phyloP scores from a whole-genome alignment of 176 grass and related monocot species.

The Thinopyrum elongatum region DNA sequence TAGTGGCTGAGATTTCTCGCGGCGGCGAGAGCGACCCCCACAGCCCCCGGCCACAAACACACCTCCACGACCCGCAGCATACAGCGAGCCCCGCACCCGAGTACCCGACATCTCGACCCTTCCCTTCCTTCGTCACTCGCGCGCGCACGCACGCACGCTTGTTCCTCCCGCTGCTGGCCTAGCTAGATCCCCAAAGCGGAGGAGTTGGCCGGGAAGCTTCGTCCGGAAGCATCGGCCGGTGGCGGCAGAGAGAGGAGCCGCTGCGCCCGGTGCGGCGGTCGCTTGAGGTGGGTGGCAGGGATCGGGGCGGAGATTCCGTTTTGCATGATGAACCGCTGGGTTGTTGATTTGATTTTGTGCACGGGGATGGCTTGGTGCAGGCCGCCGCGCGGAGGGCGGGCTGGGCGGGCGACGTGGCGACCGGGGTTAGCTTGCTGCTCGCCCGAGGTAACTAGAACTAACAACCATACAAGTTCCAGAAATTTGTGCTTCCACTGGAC shows the following conservation, averaged over 20 bases:
- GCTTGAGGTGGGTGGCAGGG: conserved; percentile 43
- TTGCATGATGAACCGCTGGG: background rate
- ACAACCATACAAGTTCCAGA: background rate
- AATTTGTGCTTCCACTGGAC: conserved; percentile 4
- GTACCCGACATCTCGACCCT: background rate
- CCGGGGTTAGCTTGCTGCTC: conserved; percentile 3
- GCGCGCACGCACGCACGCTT: background rate
- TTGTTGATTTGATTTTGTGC: conserved; percentile 4
- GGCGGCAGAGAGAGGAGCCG: conserved; percentile 4
- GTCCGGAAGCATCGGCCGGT: background rate
- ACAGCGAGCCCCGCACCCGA: conserved; percentile 23
- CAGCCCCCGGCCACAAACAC: background rate
- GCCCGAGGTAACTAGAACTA: conserved; percentile 18
- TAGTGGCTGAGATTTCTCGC: conserved; percentile 90
- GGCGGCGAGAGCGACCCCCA: conserved; percentile 47
- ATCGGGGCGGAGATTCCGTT: background rate
- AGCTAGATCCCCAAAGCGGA: conserved; percentile 16
- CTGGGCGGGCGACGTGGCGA: conserved; percentile 14
- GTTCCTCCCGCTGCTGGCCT: background rate
- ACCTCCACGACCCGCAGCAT: conserved; percentile 1
- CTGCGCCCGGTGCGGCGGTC: conserved; percentile 40
- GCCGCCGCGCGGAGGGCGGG: conserved; percentile 27
- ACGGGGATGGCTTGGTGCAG: conserved; percentile 10
- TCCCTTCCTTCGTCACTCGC: background rate
- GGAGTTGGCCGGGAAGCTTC: background rate